phyloP scores from a whole-genome alignment of 768 basidiomycete genomes.

The Brasilioporus rufonigricans region DNA sequence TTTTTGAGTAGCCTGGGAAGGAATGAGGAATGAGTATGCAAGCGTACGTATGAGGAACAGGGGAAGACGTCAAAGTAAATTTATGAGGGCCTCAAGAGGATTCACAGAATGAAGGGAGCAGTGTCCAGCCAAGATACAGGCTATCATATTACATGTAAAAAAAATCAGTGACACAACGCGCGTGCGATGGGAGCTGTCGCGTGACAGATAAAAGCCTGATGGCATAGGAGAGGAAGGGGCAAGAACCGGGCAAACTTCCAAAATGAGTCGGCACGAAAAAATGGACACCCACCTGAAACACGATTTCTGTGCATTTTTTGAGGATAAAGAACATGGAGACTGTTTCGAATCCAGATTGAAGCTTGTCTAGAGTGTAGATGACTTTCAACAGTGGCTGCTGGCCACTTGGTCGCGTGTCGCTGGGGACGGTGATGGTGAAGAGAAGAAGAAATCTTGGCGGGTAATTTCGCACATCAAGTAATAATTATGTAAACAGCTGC shows the following conservation, averaged over 20 bases:
- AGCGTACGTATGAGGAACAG: conserved; percentile 23
- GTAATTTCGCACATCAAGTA: conserved; percentile 21
- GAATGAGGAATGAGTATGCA: conserved; percentile 19
- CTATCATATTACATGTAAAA: conserved; percentile 39
- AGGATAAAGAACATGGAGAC: conserved; percentile 35
- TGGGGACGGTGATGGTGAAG: conserved; percentile 33
- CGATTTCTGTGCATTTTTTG: conserved; percentile 39
- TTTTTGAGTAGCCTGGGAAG: conserved; percentile 41
- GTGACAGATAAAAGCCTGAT: conserved; percentile 34
- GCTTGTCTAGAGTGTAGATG: conserved; percentile 14
- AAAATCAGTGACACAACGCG: conserved; percentile 32
- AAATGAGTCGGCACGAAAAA: conserved; percentile 22
- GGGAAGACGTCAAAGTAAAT: conserved; percentile 22
- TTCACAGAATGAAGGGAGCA: conserved; percentile 22
- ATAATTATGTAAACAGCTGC: conserved; percentile 33
- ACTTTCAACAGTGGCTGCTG: conserved; percentile 24
- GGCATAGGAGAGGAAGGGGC: conserved; percentile 21
- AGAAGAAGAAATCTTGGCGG: conserved; percentile 20
- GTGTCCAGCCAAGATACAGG: conserved; percentile 11
- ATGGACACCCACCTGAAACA: conserved; percentile 28
- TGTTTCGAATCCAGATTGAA: conserved; percentile 37
- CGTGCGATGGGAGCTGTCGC: conserved; percentile 34
- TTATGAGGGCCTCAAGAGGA: conserved; percentile 26
- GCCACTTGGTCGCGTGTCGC: conserved; percentile 30
- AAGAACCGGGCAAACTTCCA: conserved; percentile 23